Evolutionary conservation across 1,284 basidiomycete species (phyloP).

Genomic region (Puccinia triticina): DNA sequence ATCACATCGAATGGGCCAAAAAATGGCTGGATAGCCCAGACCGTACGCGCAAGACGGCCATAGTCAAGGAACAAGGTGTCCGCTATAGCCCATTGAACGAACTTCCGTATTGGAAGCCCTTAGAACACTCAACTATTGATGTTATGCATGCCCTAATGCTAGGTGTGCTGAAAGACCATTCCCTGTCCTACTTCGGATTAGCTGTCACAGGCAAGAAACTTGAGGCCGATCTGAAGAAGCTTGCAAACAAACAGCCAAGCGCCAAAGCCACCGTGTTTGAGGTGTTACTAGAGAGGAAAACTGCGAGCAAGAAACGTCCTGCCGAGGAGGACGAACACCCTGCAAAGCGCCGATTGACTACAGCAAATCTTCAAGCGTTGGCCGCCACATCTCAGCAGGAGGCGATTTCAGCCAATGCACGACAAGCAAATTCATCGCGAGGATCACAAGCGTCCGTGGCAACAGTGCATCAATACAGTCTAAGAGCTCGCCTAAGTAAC

Average conservation of each 20-base stretch:
- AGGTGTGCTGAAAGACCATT: slow-evolving; percentile 28
- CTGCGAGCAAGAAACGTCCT: neutral
- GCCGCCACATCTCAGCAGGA: neutral
- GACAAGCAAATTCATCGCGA: neutral
- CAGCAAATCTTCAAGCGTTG: neutral
- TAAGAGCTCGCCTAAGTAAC: neutral
- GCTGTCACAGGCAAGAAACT: slow-evolving; percentile 1
- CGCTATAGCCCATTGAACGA: slow-evolving; percentile 25
- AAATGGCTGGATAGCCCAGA: neutral
- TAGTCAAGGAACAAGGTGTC: slow-evolving; percentile 16
- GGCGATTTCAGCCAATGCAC: neutral
- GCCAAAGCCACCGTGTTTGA: neutral
- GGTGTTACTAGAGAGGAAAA: neutral
- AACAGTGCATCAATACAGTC: neutral
- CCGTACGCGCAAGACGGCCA: neutral
- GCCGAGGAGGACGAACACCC: neutral
- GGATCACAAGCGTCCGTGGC: neutral
- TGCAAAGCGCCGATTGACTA: slow-evolving; percentile 7
- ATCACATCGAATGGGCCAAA: neutral
- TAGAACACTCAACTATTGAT: neutral
- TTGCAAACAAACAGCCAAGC: neutral
- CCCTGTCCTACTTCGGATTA: neutral
- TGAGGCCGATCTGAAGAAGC: neutral
- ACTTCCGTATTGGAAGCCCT: slow-evolving; percentile 28
- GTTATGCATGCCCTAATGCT: slow-evolving; percentile 32